Evolutionary conservation across 2,329 filamentous ascomycete genomes (phyloP), one percentile per base, ranked within the genome.

Genomic region (Cladosporium colombiae): DNA sequence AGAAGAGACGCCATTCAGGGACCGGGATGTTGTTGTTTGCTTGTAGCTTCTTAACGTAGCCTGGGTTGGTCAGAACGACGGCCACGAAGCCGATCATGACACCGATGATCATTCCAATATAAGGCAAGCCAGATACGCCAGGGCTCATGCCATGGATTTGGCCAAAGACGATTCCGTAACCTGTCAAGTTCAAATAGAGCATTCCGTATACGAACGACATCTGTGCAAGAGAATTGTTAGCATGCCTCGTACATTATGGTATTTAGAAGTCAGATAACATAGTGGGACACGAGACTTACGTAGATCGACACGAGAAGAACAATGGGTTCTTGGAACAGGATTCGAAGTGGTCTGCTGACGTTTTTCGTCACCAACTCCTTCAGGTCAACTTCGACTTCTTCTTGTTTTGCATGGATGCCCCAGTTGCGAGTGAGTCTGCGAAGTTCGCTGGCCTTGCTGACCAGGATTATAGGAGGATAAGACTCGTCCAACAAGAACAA

Each of bases 171-270:
- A 95, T 85, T 0, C 91, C 89, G 72, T 96, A 96, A 1, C 92
- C 91, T 0, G 91, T 93, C 62, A 97, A 83, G 81, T 95, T 95
- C 29, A 94, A 88, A 74, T 95, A 96, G 1, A 96, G 85, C 0
- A 95, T 82, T 6, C 84, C 73, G 62, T 76, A 76, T 78, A 76
- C 68, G 66, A 75, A 76, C 2, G 70, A 69, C 68, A 74, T 74
- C 60, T 63, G 60, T 33, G 18, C 1, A 29, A 8, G 27, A n/a
- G 13, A 1, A 13, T 29, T 31, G 16, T 44, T n/a, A 55, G 31
- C 25, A 29, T 18, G 31, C 16, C 5, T 10, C 14, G 23, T 16
- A 31, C 21, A 53, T n/a, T 53, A 16, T 31, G 50, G 5, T 18
- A 10, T 7, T 3, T 16, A 6, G 16, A 16, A 5, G 23, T 29